These are phyloP conservation scores for Fusarium nematophilum DNA, from an alignment of 2,329 filamentous ascomycete species.

Conservation along the genomic window DNA sequence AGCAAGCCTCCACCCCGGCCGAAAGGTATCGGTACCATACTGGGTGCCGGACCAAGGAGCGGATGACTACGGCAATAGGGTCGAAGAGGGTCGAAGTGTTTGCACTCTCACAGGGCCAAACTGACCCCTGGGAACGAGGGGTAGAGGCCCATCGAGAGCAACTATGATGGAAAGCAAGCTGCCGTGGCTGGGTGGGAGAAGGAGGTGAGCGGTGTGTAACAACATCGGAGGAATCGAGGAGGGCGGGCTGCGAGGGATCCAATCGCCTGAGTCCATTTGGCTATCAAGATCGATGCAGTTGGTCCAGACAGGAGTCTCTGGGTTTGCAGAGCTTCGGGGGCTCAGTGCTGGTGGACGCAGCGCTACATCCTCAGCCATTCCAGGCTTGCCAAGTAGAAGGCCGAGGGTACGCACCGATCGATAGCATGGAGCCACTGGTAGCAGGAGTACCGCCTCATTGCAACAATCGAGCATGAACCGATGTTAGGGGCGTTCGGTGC, in stretches of 20 bases:
- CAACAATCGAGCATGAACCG: background rate
- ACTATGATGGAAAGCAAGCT: background rate
- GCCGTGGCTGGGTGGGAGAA: background rate
- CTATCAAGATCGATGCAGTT: too few relatives aligned
- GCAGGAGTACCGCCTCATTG: background rate
- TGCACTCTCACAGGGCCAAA: background rate
- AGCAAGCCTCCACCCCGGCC: background rate
- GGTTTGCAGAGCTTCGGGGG: too few relatives aligned
- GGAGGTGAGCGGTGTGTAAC: constrained; percentile 1
- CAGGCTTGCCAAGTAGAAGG: too few relatives aligned
- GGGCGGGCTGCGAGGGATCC: too few relatives aligned
- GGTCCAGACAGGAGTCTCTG: too few relatives aligned
- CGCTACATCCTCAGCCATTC: too few relatives aligned
- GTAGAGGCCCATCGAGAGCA: background rate
- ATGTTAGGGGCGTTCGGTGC: background rate
- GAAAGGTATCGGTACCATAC: background rate
- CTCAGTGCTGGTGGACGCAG: too few relatives aligned
- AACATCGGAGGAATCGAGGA: too few relatives aligned
- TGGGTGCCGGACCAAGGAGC: too few relatives aligned
- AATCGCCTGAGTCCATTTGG: too few relatives aligned
- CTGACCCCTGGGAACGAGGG: background rate
- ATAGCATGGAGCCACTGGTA: background rate
- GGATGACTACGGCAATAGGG: too few relatives aligned
- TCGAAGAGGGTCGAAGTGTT: background rate
- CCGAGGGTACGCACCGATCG: too few relatives aligned